Evolutionary conservation across 176 grass and related monocot genomes (phyloP).

Genomic region (Lolium rigidum): DNA sequence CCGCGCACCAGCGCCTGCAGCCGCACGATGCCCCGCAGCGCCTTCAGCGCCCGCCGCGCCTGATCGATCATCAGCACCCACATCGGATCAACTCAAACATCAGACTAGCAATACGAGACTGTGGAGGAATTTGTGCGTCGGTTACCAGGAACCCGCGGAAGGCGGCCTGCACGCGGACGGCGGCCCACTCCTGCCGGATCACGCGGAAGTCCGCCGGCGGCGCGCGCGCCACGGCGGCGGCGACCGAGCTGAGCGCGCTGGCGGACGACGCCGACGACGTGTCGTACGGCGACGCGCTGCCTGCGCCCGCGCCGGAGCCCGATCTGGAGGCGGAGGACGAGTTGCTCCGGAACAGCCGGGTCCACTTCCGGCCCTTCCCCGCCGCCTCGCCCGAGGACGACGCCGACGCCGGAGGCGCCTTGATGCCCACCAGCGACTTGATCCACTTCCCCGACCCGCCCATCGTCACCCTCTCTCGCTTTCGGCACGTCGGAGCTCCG

Average conservation of each 20-base stretch:
- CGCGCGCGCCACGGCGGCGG: slow-evolving; percentile 65
- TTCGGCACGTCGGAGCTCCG: too few species aligned
- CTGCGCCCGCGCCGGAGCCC: slow-evolving; percentile 10
- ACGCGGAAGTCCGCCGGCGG: slow-evolving; percentile 69
- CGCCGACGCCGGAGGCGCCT: slow-evolving; percentile 28
- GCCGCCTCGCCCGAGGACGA: slow-evolving; percentile 7
- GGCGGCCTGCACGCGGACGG: slow-evolving; percentile 68
- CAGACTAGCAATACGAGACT: too few species aligned
- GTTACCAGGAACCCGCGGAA: slow-evolving; percentile 51
- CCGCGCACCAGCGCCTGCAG: slow-evolving; percentile 89
- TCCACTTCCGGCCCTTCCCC: slow-evolving; percentile 63
- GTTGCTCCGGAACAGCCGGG: slow-evolving; percentile 59
- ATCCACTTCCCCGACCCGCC: slow-evolving; percentile 77
- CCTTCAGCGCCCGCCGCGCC: slow-evolving; percentile 86
- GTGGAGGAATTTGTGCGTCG: neutral
- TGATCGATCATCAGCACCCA: slow-evolving; percentile 1
- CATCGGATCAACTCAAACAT: too few species aligned
- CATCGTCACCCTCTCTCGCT: slow-evolving; percentile 34
- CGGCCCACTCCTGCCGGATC: slow-evolving; percentile 74
- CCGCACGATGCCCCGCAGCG: slow-evolving; percentile 86
- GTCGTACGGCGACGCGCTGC: slow-evolving; percentile 48
- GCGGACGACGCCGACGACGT: slow-evolving; percentile 55
- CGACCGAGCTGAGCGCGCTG: slow-evolving; percentile 54
- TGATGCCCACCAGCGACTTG: slow-evolving; percentile 67
- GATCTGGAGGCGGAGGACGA: slow-evolving; percentile 46